These are phyloP conservation scores for Cinnamomum chago DNA, from an alignment of 164 flowering plant species.

Conservation along the genomic window DNA sequence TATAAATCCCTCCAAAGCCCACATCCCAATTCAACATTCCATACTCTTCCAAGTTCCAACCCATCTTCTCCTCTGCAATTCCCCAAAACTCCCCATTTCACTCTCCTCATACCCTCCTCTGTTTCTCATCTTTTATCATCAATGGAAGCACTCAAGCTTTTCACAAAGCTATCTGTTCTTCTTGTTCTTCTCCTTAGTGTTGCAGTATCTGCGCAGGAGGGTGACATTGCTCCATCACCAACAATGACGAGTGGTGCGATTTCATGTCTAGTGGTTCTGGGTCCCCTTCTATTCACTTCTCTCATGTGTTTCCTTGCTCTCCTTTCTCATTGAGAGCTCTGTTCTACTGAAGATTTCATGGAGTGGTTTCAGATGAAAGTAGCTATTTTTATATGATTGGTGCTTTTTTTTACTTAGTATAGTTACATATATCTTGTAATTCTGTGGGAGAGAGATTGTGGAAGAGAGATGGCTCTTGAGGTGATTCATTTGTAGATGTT, in stretches of 20 bases:
- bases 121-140: not conserved
- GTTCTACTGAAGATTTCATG: not conserved
- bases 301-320: constrained; percentile 3
- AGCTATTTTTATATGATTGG: not conserved
- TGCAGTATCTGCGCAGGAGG: constrained; percentile 5
- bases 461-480: not conserved
- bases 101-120: not conserved
- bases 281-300: not conserved
- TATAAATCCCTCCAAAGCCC: not conserved
- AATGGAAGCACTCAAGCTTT: not conserved
- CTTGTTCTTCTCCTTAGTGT: constrained; percentile 1
- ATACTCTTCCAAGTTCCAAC: not conserved
- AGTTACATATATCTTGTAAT: too few species aligned
- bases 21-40: not conserved
- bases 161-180: not conserved
- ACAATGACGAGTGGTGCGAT: not conserved
- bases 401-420: not conserved
- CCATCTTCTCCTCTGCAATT: not conserved
- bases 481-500: not conserved
- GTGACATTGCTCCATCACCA: constrained; percentile 1
- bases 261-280: not conserved
- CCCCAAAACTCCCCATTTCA: not conserved
- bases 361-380: not conserved
- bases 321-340: not conserved
- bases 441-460: not conserved